Evolutionary conservation across 352 stramenopile species (phyloP), one percentile per base, ranked within the genome.

Genomic region (Phytophthora citricola): DNA sequence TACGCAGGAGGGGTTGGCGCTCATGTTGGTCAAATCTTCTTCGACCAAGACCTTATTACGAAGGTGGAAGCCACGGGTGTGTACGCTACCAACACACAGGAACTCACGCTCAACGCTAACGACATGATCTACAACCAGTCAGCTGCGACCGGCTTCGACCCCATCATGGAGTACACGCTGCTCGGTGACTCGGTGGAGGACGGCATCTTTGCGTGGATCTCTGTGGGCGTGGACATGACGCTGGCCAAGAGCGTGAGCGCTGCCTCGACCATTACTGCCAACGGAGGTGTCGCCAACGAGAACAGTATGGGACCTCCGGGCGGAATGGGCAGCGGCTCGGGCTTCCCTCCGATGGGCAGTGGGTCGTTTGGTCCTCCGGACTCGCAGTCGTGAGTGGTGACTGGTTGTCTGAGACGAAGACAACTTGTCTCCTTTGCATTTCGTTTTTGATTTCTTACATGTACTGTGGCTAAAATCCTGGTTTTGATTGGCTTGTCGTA

Each of bases 191-290:
- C 51, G 4, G 59, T 73, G n/a, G 51, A 56, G 12, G 53, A 69
- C 41, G 65, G 65, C 17, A 57, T 73, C 26, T 66, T 69, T 32
- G 61, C 66, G 12, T 75, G 61, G 66, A 75, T 75, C 34, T 71
- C 61, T 7, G 61, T 74, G 24, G 66, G 61, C 10, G 55, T 75
- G 6, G 61, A 75, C 50, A 70, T 75, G 61, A 75, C 54, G 10
- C 17, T 67, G 29, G 34, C 55, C 11, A 71, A 75, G 49, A 66
- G 15, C 17, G 55, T 82, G 27, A 56, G 15, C 5, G 59, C 62
- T n/a, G 69, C 66, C 8, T 65, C 73, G 22, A 76, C 66, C 17
- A 57, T 71, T 20, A 71, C 66, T 9, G 53, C 53, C 14, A 63
- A 63, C 8, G 66, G 66, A 27, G 66, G 54, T 17, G 61, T 75